A percentile compares a stretch with the other conserved stretches of the same genome.
phyloP scores from a whole-genome alignment of 176 grass and related monocot species.

The Rhynchospora breviuscula region DNA sequence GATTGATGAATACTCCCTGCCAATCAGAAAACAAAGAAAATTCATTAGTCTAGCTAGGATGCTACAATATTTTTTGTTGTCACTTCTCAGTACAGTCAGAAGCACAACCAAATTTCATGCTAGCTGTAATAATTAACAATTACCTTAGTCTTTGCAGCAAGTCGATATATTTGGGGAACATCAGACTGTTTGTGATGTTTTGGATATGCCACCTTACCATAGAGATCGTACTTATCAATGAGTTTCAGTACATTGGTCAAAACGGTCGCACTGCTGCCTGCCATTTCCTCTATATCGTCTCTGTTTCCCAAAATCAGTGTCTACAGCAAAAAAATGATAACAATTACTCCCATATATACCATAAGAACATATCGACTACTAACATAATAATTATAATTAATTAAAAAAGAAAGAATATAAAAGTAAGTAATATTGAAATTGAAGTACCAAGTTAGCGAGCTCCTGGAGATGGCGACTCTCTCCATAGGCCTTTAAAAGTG shows the following conservation, averaged over 20 bases:
- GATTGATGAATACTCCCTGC: conserved; percentile 93
- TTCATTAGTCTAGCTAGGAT: too few species aligned
- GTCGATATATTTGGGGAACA: conserved; percentile 82
- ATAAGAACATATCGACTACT: not conserved
- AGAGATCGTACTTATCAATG: conserved; percentile 81
- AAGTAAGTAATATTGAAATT: not conserved
- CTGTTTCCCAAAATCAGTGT: conserved; percentile 88
- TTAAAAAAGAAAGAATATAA: not conserved
- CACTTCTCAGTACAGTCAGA: not conserved
- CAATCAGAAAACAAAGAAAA: too few species aligned
- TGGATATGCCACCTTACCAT: conserved; percentile 89
- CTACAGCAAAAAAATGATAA: conserved; percentile 26
- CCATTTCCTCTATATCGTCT: conserved; percentile 93
- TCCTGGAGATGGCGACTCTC: conserved; percentile 73
- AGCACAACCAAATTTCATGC: not conserved
- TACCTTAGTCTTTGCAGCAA: conserved; percentile 90
- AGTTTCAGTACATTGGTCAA: conserved; percentile 76
- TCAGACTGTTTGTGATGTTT: conserved; percentile 95
- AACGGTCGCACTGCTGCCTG: conserved; percentile 46
- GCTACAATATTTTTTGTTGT: too few species aligned
- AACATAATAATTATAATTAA: conserved; percentile 6
- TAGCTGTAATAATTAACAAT: too few species aligned
- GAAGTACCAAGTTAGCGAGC: conserved; percentile 67
- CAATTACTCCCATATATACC: not conserved
- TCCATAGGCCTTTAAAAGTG: conserved; percentile 90